Evolutionary conservation across 768 basidiomycete species (phyloP), one percentile per base, ranked within the genome.

Genomic region (Lentinula detonsa): DNA sequence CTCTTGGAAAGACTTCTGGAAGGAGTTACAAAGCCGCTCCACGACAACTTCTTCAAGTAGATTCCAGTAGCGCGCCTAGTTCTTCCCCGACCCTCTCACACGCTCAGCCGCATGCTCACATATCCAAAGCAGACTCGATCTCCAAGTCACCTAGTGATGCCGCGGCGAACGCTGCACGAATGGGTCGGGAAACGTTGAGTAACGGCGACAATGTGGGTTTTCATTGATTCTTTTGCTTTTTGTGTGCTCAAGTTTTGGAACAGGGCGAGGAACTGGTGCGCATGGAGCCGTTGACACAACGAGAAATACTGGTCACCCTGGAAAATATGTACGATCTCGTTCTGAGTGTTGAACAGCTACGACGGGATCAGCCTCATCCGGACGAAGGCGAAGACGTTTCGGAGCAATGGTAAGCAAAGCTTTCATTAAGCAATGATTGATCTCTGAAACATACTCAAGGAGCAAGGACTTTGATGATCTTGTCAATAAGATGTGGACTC

Each of bases 21-120:
- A 81, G 96, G 60, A 95, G 94, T 62, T 92, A 95, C 70, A 95
- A 94, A 67, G 93, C 95, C 34, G 95, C 95, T n/a, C 97, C 97
- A 13, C 85, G 96, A 45, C 96, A 97, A 63, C 85, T 98, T 28
- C 81, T 99, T 4, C 94, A 98, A 71, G 93, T 98, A 8, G 90
- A 92, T 61, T 68, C 85, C 53, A 69, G 7, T 4, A 51, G 74
- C 39, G 67, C 75, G 10, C 64, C 78, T 43, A 67, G 71, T 39
- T 66, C 73, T n/a, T 80, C 80, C 9, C 80, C 80, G 9, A 76
- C 79, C 46, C 54, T 80, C 63, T 69, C 79, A 64, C 68, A 78
- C 68, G 74, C 81, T 60, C 71, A 77, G 72, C 63, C 75, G 8
- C 79, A 83, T 75, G 54, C 73, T 71, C 5, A 76, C 53, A 83